These are phyloP conservation scores for Globisporangium nunn DNA, from an alignment of 352 stramenopile species.

Conservation along the genomic window DNA sequence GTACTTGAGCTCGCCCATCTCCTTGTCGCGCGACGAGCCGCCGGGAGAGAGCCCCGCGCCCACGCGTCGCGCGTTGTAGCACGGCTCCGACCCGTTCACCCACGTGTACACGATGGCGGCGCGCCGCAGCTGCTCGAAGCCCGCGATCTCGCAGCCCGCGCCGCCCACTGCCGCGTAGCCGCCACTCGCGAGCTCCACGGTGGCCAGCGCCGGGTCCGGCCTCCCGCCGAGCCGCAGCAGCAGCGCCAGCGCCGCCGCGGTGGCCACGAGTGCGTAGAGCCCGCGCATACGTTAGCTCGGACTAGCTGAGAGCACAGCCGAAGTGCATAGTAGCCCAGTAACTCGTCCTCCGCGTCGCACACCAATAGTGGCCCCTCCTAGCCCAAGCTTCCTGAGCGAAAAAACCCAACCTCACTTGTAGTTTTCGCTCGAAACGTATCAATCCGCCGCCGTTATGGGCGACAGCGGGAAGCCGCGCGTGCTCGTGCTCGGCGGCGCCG, in stretches of 20 bases:
- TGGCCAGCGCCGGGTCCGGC: slow-evolving; percentile 36
- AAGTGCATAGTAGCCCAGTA: too few species aligned
- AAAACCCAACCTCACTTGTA: too few species aligned
- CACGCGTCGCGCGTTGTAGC: slow-evolving; percentile 62
- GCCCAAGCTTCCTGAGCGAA: too few species aligned
- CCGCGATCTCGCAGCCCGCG: slow-evolving; percentile 50
- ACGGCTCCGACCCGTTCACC: slow-evolving; percentile 76
- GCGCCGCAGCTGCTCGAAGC: slow-evolving; percentile 53
- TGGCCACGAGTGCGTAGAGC: slow-evolving; percentile 43
- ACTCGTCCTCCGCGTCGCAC: too few species aligned
- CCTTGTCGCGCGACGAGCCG: slow-evolving; percentile 69
- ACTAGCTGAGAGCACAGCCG: too few species aligned
- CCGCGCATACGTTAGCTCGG: slow-evolving; percentile 21
- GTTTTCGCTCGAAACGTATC: too few species aligned
- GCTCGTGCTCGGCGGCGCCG: slow-evolving; percentile 75
- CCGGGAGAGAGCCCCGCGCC: slow-evolving; percentile 42
- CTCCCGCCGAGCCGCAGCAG: slow-evolving; percentile 42
- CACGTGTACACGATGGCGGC: slow-evolving; percentile 82
- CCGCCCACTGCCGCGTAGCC: slow-evolving; percentile 30
- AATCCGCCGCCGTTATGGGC: slow-evolving; percentile 3
- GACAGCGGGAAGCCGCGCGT: slow-evolving; percentile 47
- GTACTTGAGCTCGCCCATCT: slow-evolving; percentile 86
- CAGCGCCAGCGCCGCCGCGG: slow-evolving; percentile 31
- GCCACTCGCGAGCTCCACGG: slow-evolving; percentile 43
- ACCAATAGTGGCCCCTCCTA: too few species aligned